These are phyloP conservation scores for Fonticula alba DNA, from an alignment of 78 protist species.

Conservation along the genomic window DNA sequence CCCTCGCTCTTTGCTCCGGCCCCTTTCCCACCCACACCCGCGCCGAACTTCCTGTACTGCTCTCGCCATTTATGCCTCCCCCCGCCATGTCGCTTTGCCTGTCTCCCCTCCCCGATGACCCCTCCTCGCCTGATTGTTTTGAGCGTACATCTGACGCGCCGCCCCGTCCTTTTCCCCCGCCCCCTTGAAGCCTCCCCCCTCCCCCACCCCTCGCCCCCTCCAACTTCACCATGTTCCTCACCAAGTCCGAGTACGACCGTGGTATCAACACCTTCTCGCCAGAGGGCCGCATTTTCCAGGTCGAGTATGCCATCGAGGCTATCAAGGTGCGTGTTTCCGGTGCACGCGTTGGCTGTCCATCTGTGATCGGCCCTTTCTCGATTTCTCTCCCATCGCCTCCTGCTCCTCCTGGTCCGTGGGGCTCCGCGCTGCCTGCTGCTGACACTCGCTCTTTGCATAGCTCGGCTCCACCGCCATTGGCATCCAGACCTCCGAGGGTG, in stretches of 20 bases:
- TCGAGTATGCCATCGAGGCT: slow-evolving; percentile 96
- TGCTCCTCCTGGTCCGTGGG: neutral
- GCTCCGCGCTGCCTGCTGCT: neutral
- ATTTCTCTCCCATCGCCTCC: neutral
- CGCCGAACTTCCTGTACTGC: too few relatives aligned
- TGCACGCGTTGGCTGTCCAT: neutral
- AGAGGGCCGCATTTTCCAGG: slow-evolving; percentile 95
- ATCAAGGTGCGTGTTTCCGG: slow-evolving; percentile 56
- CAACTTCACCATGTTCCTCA: too few relatives aligned
- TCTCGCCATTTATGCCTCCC: too few relatives aligned
- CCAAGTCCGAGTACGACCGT: neutral
- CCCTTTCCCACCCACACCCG: too few relatives aligned
- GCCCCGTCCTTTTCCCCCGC: too few relatives aligned
- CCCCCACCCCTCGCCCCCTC: too few relatives aligned
- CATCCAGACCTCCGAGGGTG: slow-evolving; percentile 90
- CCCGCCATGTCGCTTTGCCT: too few relatives aligned
- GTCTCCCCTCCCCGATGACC: too few relatives aligned
- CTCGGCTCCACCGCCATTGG: slow-evolving; percentile 93
- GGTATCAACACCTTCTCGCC: slow-evolving; percentile 99
- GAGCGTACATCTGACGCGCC: too few relatives aligned
- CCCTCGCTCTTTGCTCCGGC: too few relatives aligned
- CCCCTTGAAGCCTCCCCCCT: too few relatives aligned
- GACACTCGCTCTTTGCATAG: neutral
- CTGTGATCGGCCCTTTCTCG: neutral
- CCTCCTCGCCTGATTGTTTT: too few relatives aligned